phyloP scores from a whole-genome alignment of 768 basidiomycete species.

The Strobilomyces echinocephalus region DNA sequence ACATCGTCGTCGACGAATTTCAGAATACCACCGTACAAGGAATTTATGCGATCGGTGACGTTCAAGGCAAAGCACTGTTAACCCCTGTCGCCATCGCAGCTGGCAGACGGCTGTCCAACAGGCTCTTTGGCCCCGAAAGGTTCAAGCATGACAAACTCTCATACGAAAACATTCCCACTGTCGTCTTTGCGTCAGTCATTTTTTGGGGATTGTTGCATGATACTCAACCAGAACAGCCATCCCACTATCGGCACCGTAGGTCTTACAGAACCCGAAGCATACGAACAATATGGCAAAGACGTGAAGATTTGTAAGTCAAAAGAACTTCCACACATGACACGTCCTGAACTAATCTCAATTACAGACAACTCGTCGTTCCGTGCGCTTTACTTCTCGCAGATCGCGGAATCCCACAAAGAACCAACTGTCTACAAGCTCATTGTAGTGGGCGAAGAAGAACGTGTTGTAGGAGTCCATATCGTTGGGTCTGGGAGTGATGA shows the following conservation, averaged over 20 bases:
- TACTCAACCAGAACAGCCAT: slow-evolving; percentile 49
- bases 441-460: slow-evolving; percentile 82
- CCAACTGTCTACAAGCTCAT: slow-evolving; percentile 93
- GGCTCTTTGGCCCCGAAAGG: slow-evolving; percentile 82
- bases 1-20: slow-evolving; percentile 86
- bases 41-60: slow-evolving; percentile 86
- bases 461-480: slow-evolving; percentile 93
- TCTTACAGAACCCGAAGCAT: slow-evolving; percentile 87
- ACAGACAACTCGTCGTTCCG: slow-evolving; percentile 78
- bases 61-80: slow-evolving; percentile 84
- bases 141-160: slow-evolving; percentile 84
- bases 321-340: background rate
- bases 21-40: slow-evolving; percentile 73
- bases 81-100: slow-evolving; percentile 99
- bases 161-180: slow-evolving; percentile 89
- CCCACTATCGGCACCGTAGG: slow-evolving; percentile 95
- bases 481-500: slow-evolving; percentile 92
- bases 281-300: slow-evolving; percentile 78
- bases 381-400: slow-evolving; percentile 88
- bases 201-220: slow-evolving; percentile 1
- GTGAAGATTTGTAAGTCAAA: slow-evolving; percentile 81
- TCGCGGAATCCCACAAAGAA: slow-evolving; percentile 87
- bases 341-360: background rate
- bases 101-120: slow-evolving; percentile 81
- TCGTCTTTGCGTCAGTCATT: slow-evolving; percentile 86